These are phyloP conservation scores for Ophiocytium majus DNA, from an alignment of 352 stramenopile species.

Conservation along the genomic window DNA sequence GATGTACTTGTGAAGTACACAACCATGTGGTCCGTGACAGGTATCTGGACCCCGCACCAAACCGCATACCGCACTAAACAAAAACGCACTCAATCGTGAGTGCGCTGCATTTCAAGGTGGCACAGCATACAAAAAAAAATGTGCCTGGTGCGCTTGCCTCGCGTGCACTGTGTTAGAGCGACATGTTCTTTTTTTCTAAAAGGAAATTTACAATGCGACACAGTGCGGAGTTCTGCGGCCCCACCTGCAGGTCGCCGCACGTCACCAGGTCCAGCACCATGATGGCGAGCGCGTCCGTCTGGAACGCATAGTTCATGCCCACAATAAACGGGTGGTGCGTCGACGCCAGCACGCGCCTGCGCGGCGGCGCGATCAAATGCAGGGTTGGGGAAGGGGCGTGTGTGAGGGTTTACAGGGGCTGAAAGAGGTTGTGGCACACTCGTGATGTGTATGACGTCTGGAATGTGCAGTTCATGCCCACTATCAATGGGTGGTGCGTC, in stretches of 20 bases:
- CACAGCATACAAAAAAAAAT: too few species aligned
- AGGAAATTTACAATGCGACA: neutral
- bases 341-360: constrained; percentile 60
- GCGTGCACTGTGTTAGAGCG: neutral
- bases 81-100: neutral
- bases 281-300: constrained; percentile 74
- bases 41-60: too few species aligned
- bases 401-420: neutral
- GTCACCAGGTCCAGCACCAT: constrained; percentile 79
- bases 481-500: constrained; percentile 83
- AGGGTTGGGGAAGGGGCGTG: too few species aligned
- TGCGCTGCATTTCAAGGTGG: neutral
- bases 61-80: too few species aligned
- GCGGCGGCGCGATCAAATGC: too few species aligned
- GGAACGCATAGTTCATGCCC: constrained; percentile 83
- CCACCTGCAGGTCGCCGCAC: constrained; percentile 37
- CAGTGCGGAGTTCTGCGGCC: too few species aligned
- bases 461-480: constrained; percentile 85
- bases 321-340: constrained; percentile 84
- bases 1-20: too few species aligned
- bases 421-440: neutral
- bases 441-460: too few species aligned
- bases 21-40: too few species aligned
- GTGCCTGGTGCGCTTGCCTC: neutral
- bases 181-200: neutral